Evolutionary conservation across 2,329 filamentous ascomycete genomes (phyloP), one percentile per base, ranked within the genome.

Genomic region (Aspergillus ruber): DNA sequence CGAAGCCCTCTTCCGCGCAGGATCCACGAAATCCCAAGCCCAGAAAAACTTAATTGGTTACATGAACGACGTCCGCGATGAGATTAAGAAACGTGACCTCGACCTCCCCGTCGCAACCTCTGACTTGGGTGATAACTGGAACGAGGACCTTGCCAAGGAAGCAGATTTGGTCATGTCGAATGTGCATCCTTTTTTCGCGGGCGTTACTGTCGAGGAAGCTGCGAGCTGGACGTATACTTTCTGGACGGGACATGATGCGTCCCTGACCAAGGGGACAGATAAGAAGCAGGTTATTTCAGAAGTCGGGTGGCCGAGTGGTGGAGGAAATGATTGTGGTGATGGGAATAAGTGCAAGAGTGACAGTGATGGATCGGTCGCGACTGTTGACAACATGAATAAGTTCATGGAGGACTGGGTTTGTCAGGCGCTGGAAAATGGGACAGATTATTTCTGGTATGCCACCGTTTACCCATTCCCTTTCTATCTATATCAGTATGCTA

Each of bases 111-210:
- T 97, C 10, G 88, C 90, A 1, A 95, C 89, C 0, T 90, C 87
- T 0, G 91, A 97, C 64, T 77, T 97, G 0, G 91, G 91, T 21
- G 85, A 93, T 60, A 86, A 91, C 60, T 97, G 91, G 91, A 85
- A 82, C 2, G 61, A 76, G 0, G 74, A 76, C 2, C 79, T 97
- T 15, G 86, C 86, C 0, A 58, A 71, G 3, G 76, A 82, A 44
- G 86, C 88, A 38, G 90, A 97, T 67, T 84, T 88, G 60, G 83
- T 97, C 68, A 96, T 97, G 90, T 86, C 88, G 57, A 97, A 97
- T 64, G 88, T 97, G 46, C 93, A 97, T 64, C 91, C 93, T 0
- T 96, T 97, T 77, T 97, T 97, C 63, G 86, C 84, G 0, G 91
- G 91, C 42, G 82, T 88, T 10, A 73, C 78, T 0, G 84, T 83